Base-by-base conservation (phyloP, 129 eudicot genomes). In the Arctium minus region DNA sequence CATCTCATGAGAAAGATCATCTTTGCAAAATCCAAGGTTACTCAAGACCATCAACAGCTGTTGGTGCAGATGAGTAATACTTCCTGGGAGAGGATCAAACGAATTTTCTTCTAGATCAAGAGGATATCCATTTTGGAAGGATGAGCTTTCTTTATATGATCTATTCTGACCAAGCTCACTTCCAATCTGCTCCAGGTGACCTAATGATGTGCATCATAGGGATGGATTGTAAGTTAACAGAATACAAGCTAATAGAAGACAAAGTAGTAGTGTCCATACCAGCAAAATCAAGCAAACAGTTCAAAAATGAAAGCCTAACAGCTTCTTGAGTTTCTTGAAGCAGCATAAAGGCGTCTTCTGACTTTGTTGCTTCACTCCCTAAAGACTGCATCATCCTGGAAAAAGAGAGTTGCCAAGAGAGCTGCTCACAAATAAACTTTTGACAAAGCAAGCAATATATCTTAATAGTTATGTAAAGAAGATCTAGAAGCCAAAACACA, bases 21-120 rank as follows among this genome's bases (percentile, higher is more conserved):
- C 99, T 88, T 91, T 96, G 90, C 99, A 96, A 84, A 87, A 96
- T 60, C 99, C 99, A 80, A 96, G 92, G 85, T 96, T 93, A 79
- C 99, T 96, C 89, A 96, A 89, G 17, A 93, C 99, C 99, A 96
- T 96, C 82, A 96, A 88, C 83, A 93, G 85, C 84, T 86, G 89
- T 86, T 90, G 93, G 86, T 93, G 95, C 35, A 90, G 97, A 89
- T 91, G 91, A 80, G 83, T 72, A 81, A 93, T 60, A 78, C 94
- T 90, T 88, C 93, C 99, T 56, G 94, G 95, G 69, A 89, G 88
- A 68, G 91, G 97, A 77, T 95, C 92, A 68, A 33, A 83, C 42
- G 87, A 80, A 69, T 76, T 89, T 78, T 96, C 95, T 80, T 75
- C 85, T 35, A 79, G 79, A 74, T 92, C 91, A 53, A 76, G 81